These are phyloP conservation scores for Neopestalotiopsis sp. DNA, from an alignment of 2,329 filamentous ascomycete genomes.

Conservation along the genomic window DNA sequence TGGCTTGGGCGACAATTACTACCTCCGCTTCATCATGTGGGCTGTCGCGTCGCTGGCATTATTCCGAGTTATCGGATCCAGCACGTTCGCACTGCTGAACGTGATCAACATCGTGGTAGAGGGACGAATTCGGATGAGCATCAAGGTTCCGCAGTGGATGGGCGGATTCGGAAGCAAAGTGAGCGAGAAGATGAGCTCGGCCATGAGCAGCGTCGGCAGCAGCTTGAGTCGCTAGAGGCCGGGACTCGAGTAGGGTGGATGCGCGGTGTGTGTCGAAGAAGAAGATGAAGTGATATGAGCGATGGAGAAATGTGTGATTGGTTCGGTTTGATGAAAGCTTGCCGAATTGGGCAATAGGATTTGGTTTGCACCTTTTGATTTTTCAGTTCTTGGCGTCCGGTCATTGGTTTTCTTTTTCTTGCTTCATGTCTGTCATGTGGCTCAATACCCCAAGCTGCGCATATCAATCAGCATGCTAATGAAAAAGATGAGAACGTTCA, in stretches of 20 bases:
- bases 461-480: slow-evolving; percentile 1
- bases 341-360: slow-evolving; percentile 12
- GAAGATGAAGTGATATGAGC: slow-evolving; percentile 2
- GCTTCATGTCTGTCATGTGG: background rate
- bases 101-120: slow-evolving; percentile 85
- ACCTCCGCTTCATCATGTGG: slow-evolving; percentile 94
- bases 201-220: slow-evolving; percentile 55
- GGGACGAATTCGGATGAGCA: slow-evolving; percentile 71
- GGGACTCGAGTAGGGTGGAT: background rate
- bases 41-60: slow-evolving; percentile 83
- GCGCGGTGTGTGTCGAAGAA: background rate
- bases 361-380: background rate
- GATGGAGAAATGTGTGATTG: background rate
- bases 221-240: slow-evolving; percentile 39
- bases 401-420: background rate
- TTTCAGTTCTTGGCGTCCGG: background rate
- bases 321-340: background rate
- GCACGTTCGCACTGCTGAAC: slow-evolving; percentile 84
- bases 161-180: slow-evolving; percentile 53
- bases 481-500: background rate
- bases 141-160: slow-evolving; percentile 55
- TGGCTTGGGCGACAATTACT: slow-evolving; percentile 81
- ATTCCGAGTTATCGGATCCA: slow-evolving; percentile 84
- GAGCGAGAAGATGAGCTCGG: slow-evolving; percentile 50
- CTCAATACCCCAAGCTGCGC: background rate